Evolutionary conservation across 1,284 basidiomycete species (phyloP).

Genomic region (Cutaneotrichosporon dermatis): DNA sequence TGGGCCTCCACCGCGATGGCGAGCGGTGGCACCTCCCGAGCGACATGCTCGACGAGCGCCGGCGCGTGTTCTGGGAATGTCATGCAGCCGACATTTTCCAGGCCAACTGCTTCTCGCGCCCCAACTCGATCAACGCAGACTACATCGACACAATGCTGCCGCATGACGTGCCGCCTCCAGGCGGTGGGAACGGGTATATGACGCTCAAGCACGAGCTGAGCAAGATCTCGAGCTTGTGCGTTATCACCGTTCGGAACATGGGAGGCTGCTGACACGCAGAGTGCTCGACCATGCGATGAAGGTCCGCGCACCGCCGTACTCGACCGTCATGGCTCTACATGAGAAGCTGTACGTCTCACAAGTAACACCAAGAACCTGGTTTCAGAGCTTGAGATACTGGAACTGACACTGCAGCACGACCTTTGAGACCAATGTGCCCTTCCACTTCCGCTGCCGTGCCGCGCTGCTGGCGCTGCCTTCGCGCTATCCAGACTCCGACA

Average conservation of each 20-base stretch:
- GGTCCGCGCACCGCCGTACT: constrained; percentile 11
- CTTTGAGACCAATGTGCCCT: constrained; percentile 22
- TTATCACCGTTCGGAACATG: too few relatives aligned
- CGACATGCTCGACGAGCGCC: constrained; percentile 30
- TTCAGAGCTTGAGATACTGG: too few relatives aligned
- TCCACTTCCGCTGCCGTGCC: constrained; percentile 23
- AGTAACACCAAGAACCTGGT: too few relatives aligned
- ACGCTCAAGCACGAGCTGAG: constrained; percentile 25
- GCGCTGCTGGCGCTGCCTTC: constrained; percentile 21
- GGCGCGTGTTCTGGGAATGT: constrained; percentile 36
- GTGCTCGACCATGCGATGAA: constrained; percentile 18
- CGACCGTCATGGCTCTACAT: constrained; percentile 15
- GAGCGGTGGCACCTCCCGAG: constrained; percentile 29
- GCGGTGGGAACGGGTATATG: constrained; percentile 13
- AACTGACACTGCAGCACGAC: too few relatives aligned
- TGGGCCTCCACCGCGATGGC: constrained; percentile 42
- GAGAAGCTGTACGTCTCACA: constrained; percentile 23
- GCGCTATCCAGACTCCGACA: constrained; percentile 13
- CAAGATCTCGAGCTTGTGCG: constrained; percentile 13
- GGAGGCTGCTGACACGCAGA: neutral
- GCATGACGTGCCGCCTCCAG: neutral
- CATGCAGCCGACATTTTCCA: constrained; percentile 31
- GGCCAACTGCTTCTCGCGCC: constrained; percentile 32
- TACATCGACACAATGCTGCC: constrained; percentile 24
- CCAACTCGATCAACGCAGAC: constrained; percentile 18